These are phyloP conservation scores for Ceratobasidium theobromae DNA, from an alignment of 1,284 basidiomycete species.

Conservation along the genomic window DNA sequence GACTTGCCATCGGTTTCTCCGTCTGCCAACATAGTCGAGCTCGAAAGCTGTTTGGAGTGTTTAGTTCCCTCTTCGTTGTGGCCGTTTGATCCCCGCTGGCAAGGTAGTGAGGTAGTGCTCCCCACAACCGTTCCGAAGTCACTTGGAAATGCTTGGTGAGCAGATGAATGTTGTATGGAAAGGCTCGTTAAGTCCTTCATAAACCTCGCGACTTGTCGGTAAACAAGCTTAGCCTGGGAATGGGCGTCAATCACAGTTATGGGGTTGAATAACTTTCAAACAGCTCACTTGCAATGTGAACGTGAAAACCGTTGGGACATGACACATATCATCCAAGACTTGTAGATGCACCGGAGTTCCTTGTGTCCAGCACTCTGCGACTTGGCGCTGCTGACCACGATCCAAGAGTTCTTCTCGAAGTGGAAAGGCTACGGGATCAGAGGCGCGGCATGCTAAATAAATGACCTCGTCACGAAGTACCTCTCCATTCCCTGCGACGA, in stretches of 20 bases:
- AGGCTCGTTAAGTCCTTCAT: slow-evolving; percentile 27
- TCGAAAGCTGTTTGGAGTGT: slow-evolving; percentile 20
- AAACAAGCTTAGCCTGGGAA: slow-evolving; percentile 20
- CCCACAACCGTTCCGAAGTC: not conserved
- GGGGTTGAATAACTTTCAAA: not conserved
- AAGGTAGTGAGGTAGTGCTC: slow-evolving; percentile 5
- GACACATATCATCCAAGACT: slow-evolving; percentile 52
- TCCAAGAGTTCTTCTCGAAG: slow-evolving; percentile 59
- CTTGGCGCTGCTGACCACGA: slow-evolving; percentile 67
- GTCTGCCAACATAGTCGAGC: slow-evolving; percentile 3
- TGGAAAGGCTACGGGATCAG: slow-evolving; percentile 75
- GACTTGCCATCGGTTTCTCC: not conserved
- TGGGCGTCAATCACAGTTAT: not conserved
- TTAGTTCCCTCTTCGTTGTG: not conserved
- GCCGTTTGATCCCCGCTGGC: not conserved
- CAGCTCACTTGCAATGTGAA: slow-evolving; percentile 42
- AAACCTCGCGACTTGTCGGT: slow-evolving; percentile 15
- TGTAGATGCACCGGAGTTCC: slow-evolving; percentile 93
- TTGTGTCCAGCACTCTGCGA: slow-evolving; percentile 57
- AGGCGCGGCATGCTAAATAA: slow-evolving; percentile 89
- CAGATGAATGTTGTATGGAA: not conserved
- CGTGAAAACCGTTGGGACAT: slow-evolving; percentile 48
- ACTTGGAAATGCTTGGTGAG: slow-evolving; percentile 18
- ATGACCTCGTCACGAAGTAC: slow-evolving; percentile 92
- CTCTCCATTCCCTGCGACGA: slow-evolving; percentile 89